These are phyloP conservation scores for Coemansia sp. DNA, from an alignment of 371 early-diverging fungal genomes.

Conservation along the genomic window DNA sequence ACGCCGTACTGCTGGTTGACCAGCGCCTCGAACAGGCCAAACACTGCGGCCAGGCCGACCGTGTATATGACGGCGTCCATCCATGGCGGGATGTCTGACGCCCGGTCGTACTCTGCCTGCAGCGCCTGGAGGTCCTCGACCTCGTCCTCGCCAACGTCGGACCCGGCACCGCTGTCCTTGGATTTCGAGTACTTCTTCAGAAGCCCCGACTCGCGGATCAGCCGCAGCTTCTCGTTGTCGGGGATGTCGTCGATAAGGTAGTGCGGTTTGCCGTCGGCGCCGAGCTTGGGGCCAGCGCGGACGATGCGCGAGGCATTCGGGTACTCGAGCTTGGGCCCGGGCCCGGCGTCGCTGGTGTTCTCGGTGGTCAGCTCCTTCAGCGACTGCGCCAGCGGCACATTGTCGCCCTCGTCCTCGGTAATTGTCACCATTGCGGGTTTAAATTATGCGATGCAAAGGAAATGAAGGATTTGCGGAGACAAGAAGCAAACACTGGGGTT, in stretches of 20 bases:
- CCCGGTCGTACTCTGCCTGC: conserved; percentile 22
- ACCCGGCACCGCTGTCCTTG: conserved; percentile 19
- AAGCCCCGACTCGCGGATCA: conserved; percentile 46
- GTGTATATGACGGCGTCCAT: conserved; percentile 46
- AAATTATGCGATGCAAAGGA: not conserved
- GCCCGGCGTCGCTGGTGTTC: not conserved
- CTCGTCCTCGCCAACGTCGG: conserved; percentile 28
- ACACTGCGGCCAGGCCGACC: conserved; percentile 36
- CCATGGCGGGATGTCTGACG: conserved; percentile 26
- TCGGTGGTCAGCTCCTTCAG: conserved; percentile 20
- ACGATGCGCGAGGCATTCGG: conserved; percentile 41
- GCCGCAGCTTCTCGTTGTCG: conserved; percentile 46
- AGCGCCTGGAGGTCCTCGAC: conserved; percentile 8
- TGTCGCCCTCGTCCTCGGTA: conserved; percentile 36
- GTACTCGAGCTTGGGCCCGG: conserved; percentile 39
- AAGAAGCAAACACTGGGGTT: not conserved
- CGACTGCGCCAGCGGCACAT: conserved; percentile 31
- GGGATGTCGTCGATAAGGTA: conserved; percentile 54
- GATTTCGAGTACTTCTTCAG: conserved; percentile 29
- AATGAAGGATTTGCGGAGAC: not conserved
- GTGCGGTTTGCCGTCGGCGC: conserved; percentile 45
- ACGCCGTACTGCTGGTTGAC: conserved; percentile 52
- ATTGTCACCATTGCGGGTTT: conserved; percentile 25
- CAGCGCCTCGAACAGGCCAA: conserved; percentile 47
- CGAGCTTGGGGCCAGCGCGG: conserved; percentile 44